These are phyloP conservation scores for Podospora appendiculata DNA, from an alignment of 495 filamentous ascomycete species.

Conservation along the genomic window DNA sequence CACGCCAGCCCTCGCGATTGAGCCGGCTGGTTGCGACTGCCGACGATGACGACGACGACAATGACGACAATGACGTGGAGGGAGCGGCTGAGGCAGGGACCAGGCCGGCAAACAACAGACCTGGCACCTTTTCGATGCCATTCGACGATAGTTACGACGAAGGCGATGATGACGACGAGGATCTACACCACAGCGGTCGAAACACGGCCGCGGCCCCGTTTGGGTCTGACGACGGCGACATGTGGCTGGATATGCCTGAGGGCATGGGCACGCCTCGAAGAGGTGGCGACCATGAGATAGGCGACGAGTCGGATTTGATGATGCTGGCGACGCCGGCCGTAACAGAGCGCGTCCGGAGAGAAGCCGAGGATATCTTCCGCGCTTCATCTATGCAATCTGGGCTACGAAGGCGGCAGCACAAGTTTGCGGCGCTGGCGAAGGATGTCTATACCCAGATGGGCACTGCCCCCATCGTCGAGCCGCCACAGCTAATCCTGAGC, in stretches of 20 bases:
- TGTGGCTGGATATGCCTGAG: constrained; percentile 24
- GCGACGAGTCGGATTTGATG: constrained; percentile 35
- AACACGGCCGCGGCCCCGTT: constrained; percentile 7
- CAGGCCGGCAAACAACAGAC: constrained; percentile 19
- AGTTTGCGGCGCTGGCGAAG: constrained; percentile 43
- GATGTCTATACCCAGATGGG: constrained; percentile 39
- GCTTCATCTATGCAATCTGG: constrained; percentile 33
- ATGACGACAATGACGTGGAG: constrained; percentile 26
- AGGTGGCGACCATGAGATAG: constrained; percentile 5
- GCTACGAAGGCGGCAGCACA: constrained; percentile 27
- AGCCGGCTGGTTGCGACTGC: constrained; percentile 27
- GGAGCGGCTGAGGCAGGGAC: constrained; percentile 23
- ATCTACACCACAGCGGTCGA: neutral
- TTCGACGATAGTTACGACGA: constrained; percentile 28
- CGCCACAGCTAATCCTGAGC: constrained; percentile 46
- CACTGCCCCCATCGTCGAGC: constrained; percentile 36
- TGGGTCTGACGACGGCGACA: constrained; percentile 16
- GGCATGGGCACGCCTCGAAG: neutral
- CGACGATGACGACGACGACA: constrained; percentile 24
- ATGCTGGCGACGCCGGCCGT: constrained; percentile 40
- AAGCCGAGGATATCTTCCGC: constrained; percentile 37
- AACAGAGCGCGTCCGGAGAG: constrained; percentile 33
- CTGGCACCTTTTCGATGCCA: constrained; percentile 27
- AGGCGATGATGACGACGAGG: constrained; percentile 29
- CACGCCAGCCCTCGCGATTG: constrained; percentile 25